Evolutionary conservation across 768 basidiomycete species (phyloP).

Genomic region (Leccinum variicolor): DNA sequence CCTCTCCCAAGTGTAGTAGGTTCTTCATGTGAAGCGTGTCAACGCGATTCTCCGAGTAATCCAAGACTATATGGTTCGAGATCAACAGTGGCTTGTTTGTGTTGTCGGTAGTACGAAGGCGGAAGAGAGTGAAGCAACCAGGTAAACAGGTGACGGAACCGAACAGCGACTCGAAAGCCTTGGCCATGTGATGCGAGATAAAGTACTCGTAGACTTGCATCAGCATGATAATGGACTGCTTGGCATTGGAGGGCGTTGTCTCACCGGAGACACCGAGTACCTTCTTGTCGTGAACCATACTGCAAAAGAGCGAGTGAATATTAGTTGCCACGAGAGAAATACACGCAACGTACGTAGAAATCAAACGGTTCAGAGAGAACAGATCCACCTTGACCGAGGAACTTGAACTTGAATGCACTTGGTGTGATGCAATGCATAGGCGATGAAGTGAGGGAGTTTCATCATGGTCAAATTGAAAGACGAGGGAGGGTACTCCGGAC

Average conservation of each 20-base stretch:
- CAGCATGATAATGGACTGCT: constrained; percentile 95
- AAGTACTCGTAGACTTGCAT: constrained; percentile 99
- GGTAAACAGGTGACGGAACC: constrained; percentile 98
- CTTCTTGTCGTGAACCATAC: constrained; percentile 97
- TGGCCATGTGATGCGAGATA: constrained; percentile 98
- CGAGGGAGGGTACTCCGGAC: too few relatives aligned
- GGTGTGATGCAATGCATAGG: too few relatives aligned
- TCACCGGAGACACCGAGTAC: constrained; percentile 94
- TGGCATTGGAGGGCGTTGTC: constrained; percentile 87
- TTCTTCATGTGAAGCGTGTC: constrained; percentile 99
- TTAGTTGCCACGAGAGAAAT: not conserved
- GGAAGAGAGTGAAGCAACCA: constrained; percentile 98
- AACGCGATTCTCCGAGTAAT: constrained; percentile 94
- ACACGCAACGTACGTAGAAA: constrained; percentile 66
- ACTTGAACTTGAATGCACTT: too few relatives aligned
- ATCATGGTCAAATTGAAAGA: too few relatives aligned
- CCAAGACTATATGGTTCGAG: constrained; percentile 83
- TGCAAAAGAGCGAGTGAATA: constrained; percentile 27
- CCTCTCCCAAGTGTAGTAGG: constrained; percentile 94
- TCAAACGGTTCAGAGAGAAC: constrained; percentile 81
- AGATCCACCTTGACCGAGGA: too few relatives aligned
- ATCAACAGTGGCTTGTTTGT: constrained; percentile 93
- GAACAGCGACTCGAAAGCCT: constrained; percentile 95
- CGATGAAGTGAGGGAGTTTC: too few relatives aligned
- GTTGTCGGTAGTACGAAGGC: constrained; percentile 91